phyloP scores from a whole-genome alignment of 2,329 filamentous ascomycete species.

The Talaromyces atroroseus region DNA sequence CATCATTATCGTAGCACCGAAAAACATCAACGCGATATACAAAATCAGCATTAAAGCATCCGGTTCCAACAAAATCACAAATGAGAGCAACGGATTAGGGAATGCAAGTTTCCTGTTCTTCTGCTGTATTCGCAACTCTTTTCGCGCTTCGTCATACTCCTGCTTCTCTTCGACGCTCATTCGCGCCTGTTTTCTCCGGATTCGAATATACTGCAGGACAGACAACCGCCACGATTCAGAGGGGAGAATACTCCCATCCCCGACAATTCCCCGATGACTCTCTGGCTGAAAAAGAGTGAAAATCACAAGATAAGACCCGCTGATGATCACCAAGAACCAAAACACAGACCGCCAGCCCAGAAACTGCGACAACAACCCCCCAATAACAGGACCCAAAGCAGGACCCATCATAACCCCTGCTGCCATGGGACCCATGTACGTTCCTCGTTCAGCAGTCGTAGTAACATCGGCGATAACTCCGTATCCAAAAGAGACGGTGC shows the following conservation, averaged over 20 bases:
- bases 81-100: slow-evolving; percentile 30
- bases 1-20: slow-evolving; percentile 40
- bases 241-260: slow-evolving; percentile 27
- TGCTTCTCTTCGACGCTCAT: not conserved
- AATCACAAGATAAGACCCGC: slow-evolving; percentile 47
- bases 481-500: slow-evolving; percentile 64
- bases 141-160: slow-evolving; percentile 3
- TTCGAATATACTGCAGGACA: slow-evolving; percentile 21
- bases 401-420: slow-evolving; percentile 50
- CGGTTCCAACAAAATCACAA: slow-evolving; percentile 29
- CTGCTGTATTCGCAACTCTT: slow-evolving; percentile 4
- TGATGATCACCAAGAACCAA: slow-evolving; percentile 59
- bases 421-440: slow-evolving; percentile 65
- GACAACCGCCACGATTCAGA: slow-evolving; percentile 16
- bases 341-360: slow-evolving; percentile 65
- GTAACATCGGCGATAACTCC: slow-evolving; percentile 69
- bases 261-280: slow-evolving; percentile 37
- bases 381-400: slow-evolving; percentile 55
- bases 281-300: slow-evolving; percentile 54
- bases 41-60: slow-evolving; percentile 28
- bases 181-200: slow-evolving; percentile 1
- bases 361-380: slow-evolving; percentile 58
- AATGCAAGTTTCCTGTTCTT: slow-evolving; percentile 17
- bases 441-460: slow-evolving; percentile 63
- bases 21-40: slow-evolving; percentile 35